These are phyloP conservation scores for Ilyonectria robusta DNA, from an alignment of 2,329 filamentous ascomycete genomes.

Conservation along the genomic window DNA sequence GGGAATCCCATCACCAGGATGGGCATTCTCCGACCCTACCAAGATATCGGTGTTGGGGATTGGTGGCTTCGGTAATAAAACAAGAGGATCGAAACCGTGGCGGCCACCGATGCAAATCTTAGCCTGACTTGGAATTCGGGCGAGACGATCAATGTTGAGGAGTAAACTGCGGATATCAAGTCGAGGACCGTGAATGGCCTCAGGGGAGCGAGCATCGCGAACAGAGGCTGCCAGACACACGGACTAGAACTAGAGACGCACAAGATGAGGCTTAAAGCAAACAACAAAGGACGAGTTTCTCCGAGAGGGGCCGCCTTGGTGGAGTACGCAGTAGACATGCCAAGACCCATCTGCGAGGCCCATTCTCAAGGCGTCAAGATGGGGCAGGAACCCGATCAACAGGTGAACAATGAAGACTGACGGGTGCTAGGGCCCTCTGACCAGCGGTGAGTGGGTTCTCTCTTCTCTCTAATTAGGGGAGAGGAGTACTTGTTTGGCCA, in stretches of 20 bases:
- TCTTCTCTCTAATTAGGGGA: no score
- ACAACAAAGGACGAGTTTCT: slow-evolving; percentile 7
- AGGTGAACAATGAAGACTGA: not conserved
- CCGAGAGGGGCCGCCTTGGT: slow-evolving; percentile 6
- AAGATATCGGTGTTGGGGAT: not conserved
- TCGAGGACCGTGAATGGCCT: slow-evolving; percentile 5
- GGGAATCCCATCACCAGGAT: slow-evolving; percentile 7
- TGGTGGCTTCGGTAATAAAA: slow-evolving; percentile 19
- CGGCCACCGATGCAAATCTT: slow-evolving; percentile 22
- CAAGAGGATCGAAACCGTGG: slow-evolving; percentile 6
- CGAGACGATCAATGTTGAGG: slow-evolving; percentile 15
- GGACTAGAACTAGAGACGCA: not conserved
- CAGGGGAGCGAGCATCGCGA: not conserved
- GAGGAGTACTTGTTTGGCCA: not conserved
- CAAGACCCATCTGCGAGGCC: not conserved
- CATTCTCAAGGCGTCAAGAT: not conserved
- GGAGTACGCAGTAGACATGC: not conserved
- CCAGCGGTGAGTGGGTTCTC: slow-evolving; percentile 22
- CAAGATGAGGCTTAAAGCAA: not conserved
- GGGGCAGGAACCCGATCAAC: slow-evolving; percentile 12
- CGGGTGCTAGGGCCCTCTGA: slow-evolving; percentile 13
- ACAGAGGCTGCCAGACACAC: not conserved
- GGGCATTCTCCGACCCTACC: slow-evolving; percentile 5
- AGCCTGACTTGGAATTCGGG: slow-evolving; percentile 18
- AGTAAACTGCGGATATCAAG: slow-evolving; percentile 12